These are phyloP conservation scores for Paecilomyces fulvus DNA, from an alignment of 2,329 filamentous ascomycete genomes.

Conservation along the genomic window DNA sequence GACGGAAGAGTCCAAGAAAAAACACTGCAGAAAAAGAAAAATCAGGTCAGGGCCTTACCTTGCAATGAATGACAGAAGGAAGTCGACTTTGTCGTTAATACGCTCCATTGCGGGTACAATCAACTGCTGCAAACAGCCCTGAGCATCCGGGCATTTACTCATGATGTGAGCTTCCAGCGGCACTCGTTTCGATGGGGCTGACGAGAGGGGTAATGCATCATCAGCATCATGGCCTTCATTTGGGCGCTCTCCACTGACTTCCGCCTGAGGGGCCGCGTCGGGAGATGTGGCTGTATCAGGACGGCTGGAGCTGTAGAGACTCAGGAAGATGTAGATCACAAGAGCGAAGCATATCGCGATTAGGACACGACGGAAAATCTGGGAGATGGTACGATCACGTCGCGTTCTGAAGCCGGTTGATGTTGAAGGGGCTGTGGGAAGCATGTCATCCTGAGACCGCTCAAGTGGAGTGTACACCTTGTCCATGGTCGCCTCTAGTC, in stretches of 20 bases:
- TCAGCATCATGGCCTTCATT: neutral
- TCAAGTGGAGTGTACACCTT: neutral
- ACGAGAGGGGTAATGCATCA: conserved; percentile 2
- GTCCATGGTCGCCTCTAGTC: neutral
- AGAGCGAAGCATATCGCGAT: conserved; percentile 8
- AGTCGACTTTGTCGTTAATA: conserved; percentile 76
- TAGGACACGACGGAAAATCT: conserved; percentile 6
- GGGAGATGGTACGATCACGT: conserved; percentile 1
- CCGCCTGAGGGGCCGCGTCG: neutral
- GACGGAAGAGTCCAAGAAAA: neutral
- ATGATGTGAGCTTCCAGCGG: conserved; percentile 93
- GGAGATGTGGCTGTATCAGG: neutral
- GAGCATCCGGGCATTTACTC: conserved; percentile 91
- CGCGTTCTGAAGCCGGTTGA: neutral
- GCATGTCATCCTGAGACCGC: neutral
- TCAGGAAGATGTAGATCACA: conserved; percentile 4
- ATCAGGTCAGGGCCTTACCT: conserved; percentile 42
- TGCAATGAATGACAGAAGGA: conserved; percentile 84
- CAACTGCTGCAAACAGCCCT: conserved; percentile 69
- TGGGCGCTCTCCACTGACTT: neutral
- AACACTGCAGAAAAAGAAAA: neutral
- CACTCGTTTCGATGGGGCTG: conserved; percentile 36
- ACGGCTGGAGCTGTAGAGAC: neutral
- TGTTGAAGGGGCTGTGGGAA: conserved; percentile 4
- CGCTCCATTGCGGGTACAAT: conserved; percentile 81